Evolutionary conservation across 139 green algal species (phyloP).

Genomic region (Volvox reticuliferus): DNA sequence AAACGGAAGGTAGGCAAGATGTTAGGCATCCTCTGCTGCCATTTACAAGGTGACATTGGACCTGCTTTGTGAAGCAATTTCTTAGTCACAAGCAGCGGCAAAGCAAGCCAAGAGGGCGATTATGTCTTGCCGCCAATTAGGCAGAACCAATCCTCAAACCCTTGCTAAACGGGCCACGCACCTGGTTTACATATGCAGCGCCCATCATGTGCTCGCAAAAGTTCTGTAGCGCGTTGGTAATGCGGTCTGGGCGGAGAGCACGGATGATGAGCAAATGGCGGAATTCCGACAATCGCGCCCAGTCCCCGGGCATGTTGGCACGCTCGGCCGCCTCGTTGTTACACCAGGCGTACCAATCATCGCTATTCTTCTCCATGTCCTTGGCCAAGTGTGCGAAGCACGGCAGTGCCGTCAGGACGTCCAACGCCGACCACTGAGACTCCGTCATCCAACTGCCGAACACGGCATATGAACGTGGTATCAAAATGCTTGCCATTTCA

Average conservation of each 20-base stretch:
- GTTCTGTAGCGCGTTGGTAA: conserved; percentile 85
- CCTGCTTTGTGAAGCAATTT: no score
- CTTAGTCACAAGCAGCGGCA: no score
- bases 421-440: conserved; percentile 82
- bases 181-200: conserved; percentile 75
- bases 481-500: no score
- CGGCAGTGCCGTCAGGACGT: conserved; percentile 75
- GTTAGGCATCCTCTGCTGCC: no score
- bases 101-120: no score
- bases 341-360: conserved; percentile 87
- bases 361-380: conserved; percentile 89
- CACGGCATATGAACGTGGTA: not conserved
- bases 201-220: conserved; percentile 74
- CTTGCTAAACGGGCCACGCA: not conserved
- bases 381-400: conserved; percentile 77
- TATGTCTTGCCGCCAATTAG: no score
- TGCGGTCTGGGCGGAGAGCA: conserved; percentile 83
- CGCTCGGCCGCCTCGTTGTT: conserved; percentile 76
- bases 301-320: conserved; percentile 82
- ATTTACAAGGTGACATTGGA: no score
- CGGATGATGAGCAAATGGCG: conserved; percentile 80
- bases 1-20: no score
- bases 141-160: no score
- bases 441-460: conserved; percentile 80
- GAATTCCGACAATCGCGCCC: conserved; percentile 80